Evolutionary conservation across 139 green algal genomes (phyloP), one percentile per base, ranked within the genome.

Genomic region (Haematococcus sp.): DNA sequence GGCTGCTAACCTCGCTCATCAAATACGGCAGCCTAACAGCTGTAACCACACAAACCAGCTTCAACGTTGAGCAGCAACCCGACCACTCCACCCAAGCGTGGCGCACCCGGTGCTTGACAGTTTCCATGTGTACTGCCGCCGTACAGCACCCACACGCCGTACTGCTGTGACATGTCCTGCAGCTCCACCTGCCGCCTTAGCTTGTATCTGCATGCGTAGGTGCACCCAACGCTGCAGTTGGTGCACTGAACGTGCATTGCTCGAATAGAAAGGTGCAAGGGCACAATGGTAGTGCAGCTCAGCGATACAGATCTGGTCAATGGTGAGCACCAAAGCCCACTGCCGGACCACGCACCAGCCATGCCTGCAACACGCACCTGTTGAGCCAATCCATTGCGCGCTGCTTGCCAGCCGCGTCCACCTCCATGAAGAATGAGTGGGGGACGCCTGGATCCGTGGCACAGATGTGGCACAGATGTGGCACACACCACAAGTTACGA

Each of bases 141-240:
- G 66, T 87, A 94, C 1, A 60, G 30, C 0, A 75, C 82, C 88
- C 81, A 92, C 11, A 94, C 86, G 2, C 32, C 28, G 30, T 80
- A 77, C 20, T 81, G 15, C 0, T 74, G 27, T 15, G 80, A 88
- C 7, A 89, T 82, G 67, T 96, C 88, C 2, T 67, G 35, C 5
- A 97, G 83, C 19, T 83, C 71, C 4, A 97, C 73, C 27, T 88
- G 85, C 19, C 88, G 77, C 7, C 92, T 77, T 66, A 97, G 81
- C 70, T 88, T 92, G 74, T 96, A 94, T 76, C 86, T 93, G 77
- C 35, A 51, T 22, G 11, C n/a, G n/a, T n/a, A n/a, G n/a, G n/a
- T n/a, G n/a, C n/a, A n/a, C n/a, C n/a, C n/a, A n/a, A n/a, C n/a
- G n/a, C n/a, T n/a, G n/a, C n/a, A n/a, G n/a, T n/a, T n/a, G n/a